phyloP scores from a whole-genome alignment of 2,329 filamentous ascomycete species.

The Beauveria bassiana region DNA sequence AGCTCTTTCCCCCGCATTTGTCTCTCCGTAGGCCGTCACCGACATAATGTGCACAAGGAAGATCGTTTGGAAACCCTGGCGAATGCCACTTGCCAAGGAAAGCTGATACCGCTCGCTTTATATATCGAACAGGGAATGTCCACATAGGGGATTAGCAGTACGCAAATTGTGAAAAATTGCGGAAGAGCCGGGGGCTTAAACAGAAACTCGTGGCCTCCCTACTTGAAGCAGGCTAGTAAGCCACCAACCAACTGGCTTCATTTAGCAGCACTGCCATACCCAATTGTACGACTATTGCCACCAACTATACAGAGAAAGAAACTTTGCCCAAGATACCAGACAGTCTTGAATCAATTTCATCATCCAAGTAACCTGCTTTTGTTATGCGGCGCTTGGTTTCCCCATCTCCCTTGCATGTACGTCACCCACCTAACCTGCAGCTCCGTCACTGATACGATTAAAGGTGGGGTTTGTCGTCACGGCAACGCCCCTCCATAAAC shows the following conservation, averaged over 20 bases:
- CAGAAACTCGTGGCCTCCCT: too few species aligned
- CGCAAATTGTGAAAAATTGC: too few species aligned
- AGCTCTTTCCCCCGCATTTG: too few species aligned
- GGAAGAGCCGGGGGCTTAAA: too few species aligned
- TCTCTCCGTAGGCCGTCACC: too few species aligned
- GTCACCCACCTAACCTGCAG: neutral
- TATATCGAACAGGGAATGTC: too few species aligned
- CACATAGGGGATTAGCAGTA: too few species aligned
- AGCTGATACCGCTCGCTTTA: neutral
- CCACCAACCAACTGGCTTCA: too few species aligned
- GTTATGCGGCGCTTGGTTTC: neutral
- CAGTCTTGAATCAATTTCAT: neutral
- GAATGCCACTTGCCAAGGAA: neutral
- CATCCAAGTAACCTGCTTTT: neutral
- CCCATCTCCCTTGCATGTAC: neutral
- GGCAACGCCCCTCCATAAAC: conserved; percentile 18
- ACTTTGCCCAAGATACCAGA: neutral
- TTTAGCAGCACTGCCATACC: too few species aligned
- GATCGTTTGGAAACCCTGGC: neutral
- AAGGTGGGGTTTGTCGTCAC: conserved; percentile 13
- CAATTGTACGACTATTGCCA: too few species aligned
- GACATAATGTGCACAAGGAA: neutral
- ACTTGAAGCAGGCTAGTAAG: too few species aligned
- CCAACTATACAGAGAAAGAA: too few species aligned
- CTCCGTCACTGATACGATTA: neutral